Conservation (phyloP, 805 yeast species). For the Cyberlindnera maclurae region DNA sequence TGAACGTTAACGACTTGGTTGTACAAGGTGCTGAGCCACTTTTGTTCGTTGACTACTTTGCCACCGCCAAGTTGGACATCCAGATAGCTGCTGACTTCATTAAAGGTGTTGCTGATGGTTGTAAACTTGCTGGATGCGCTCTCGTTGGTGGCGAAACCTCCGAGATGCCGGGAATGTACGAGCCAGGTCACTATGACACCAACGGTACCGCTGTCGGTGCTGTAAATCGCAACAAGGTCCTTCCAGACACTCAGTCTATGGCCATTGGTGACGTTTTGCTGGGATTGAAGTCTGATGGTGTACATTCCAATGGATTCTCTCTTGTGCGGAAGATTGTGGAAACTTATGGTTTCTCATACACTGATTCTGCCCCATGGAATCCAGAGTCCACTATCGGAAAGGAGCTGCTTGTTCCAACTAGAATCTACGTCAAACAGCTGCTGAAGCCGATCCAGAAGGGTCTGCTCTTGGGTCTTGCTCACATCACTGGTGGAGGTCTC, state of each 20-base stretch:
- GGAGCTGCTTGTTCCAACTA: conserved; percentile 82
- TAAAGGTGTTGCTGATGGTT: conserved; percentile 93
- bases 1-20: conserved; percentile 96
- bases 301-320: conserved; percentile 95
- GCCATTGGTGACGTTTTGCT: conserved; percentile 70
- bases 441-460: conserved; percentile 64
- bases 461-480: conserved; percentile 81
- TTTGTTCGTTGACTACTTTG: conserved; percentile 91
- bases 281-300: conserved; percentile 87
- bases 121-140: conserved; percentile 93
- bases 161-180: conserved; percentile 99
- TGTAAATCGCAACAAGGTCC: conserved; percentile 61
- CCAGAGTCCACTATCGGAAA: conserved; percentile 67
- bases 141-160: conserved; percentile 98
- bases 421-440: conserved; percentile 88
- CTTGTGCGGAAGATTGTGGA: conserved; percentile 89
- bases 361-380: conserved; percentile 82
- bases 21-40: conserved; percentile 99
- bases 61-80: conserved; percentile 87
- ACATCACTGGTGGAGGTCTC: conserved; percentile 97
- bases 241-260: conserved; percentile 71
- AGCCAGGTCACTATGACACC: conserved; percentile 92
- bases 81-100: conserved; percentile 82
- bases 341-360: conserved; percentile 62
- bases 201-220: conserved; percentile 99